Base-by-base conservation (phyloP, 495 filamentous ascomycete genomes). In the Mytilinidion resinicola region DNA sequence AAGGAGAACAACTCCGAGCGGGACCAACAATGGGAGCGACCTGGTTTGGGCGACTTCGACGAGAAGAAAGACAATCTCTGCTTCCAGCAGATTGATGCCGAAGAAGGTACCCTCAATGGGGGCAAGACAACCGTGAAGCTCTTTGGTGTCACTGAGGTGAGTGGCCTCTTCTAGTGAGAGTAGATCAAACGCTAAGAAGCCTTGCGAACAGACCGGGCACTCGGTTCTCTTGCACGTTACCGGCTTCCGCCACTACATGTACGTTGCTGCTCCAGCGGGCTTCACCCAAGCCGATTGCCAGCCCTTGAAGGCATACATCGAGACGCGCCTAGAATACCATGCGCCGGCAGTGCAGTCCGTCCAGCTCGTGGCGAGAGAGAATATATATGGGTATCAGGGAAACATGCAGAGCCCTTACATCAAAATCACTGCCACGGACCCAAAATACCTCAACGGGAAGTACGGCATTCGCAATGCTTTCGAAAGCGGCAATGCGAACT, bases 21-120 rank as follows among this genome's bases (percentile, higher is more conserved):
- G 70, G 93, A 97, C 70, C 93, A 99, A 72, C 82, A 90, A 63
- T 99, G 93, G 93, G 82, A 84, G 15, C 81, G 93, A 30, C 95
- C 95, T 10, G 74, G 78, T 9, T 72, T 97, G 6, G 81, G 81
- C 5, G 77, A 80, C 47, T 96, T 91, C 69, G 75, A 92, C 59
- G 80, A 85, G n/a, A 63, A 75, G 33, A 86, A 71, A 46, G 82
- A 93, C 43, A 88, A 74, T 58, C 78, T 99, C 10, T 83, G 80
- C 67, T 97, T 97, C 71, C 93, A 97, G 72, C 88, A 95, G 68
- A 97, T 99, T 69, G 93, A 99, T 62, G 86, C 83, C 4, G 92
- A 97, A 64, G 92, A 97, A 71, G 91, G 93, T 17, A 84, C 80
- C 3, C 62, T 96, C 6, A 65, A 79, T 70, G 84, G 85, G 58